A percentile compares a stretch with the other conserved stretches of the same genome.
phyloP scores from a whole-genome alignment of 371 early-diverging fungal genomes.

The Chytridium lagenaria region DNA sequence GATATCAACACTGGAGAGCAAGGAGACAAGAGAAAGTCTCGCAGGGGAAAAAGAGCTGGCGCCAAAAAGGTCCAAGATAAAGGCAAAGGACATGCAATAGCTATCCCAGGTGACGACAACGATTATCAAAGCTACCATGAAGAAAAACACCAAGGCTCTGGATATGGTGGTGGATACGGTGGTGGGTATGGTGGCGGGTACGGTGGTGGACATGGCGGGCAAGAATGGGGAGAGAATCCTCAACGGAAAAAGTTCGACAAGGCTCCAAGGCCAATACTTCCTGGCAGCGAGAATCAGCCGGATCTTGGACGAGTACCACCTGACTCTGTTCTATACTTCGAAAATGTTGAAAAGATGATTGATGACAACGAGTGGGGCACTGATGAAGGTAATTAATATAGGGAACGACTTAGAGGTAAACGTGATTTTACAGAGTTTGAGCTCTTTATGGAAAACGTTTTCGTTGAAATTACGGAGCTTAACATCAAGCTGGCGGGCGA shows the following conservation, averaged over 20 bases:
- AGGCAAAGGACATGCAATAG: background rate
- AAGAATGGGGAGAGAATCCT: background rate
- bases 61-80: background rate
- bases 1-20: background rate
- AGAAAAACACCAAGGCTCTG: background rate
- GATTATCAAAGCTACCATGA: background rate
- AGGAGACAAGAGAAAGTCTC: background rate
- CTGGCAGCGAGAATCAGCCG: background rate
- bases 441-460: constrained; percentile 78
- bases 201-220: background rate
- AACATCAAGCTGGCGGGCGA: constrained; percentile 77
- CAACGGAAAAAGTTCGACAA: background rate
- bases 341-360: constrained; percentile 73
- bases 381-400: constrained; percentile 64
- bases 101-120: background rate
- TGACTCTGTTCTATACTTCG: constrained; percentile 69
- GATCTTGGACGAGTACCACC: constrained; percentile 26
- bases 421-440: constrained; percentile 60
- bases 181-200: background rate
- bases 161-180: background rate
- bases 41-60: constrained; percentile 3
- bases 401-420: background rate
- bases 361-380: constrained; percentile 73
- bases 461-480: constrained; percentile 75
- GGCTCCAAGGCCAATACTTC: background rate